Evolutionary conservation across 2,329 filamentous ascomycete genomes (phyloP).

Genomic region (Lachnellula cervina): DNA sequence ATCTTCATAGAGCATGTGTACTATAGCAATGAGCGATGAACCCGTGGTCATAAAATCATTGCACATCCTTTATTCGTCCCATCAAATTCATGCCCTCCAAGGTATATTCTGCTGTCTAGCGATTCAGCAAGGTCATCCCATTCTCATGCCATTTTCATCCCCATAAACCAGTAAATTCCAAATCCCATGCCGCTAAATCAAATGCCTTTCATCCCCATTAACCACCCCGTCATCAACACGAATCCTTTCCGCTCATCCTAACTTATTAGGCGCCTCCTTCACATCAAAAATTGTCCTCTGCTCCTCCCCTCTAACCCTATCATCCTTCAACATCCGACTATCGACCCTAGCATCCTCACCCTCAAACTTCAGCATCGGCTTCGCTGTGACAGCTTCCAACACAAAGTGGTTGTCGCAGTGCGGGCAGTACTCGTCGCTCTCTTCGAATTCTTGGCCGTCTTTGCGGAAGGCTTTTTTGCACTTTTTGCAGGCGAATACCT

Average conservation of each 20-base stretch:
- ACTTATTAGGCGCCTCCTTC: constrained; percentile 65
- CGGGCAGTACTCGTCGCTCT: constrained; percentile 97
- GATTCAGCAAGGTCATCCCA: neutral
- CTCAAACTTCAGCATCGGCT: constrained; percentile 79
- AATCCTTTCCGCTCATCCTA: constrained; percentile 53
- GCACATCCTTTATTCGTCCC: neutral
- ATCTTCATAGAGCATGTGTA: constrained; percentile 29
- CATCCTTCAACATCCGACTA: constrained; percentile 87
- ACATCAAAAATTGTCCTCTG: constrained; percentile 70
- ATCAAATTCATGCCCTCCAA: neutral
- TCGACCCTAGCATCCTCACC: constrained; percentile 86
- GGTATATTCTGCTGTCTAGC: constrained; percentile 1
- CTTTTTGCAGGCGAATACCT: constrained; percentile 91
- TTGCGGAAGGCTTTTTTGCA: constrained; percentile 98
- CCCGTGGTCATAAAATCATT: constrained; percentile 1
- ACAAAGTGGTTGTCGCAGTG: constrained; percentile 99
- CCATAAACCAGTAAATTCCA: constrained; percentile 12
- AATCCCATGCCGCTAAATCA: constrained; percentile 30
- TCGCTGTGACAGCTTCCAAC: constrained; percentile 79
- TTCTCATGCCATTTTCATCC: neutral
- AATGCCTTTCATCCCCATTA: constrained; percentile 7
- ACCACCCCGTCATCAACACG: neutral
- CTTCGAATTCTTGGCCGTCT: constrained; percentile 85
- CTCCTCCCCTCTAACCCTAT: constrained; percentile 59
- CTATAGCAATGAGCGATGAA: constrained; percentile 32